Evolutionary conservation across 2,329 filamentous ascomycete genomes (phyloP), one percentile per base, ranked within the genome.

Genomic region (Chrysoporthe austroafricana): DNA sequence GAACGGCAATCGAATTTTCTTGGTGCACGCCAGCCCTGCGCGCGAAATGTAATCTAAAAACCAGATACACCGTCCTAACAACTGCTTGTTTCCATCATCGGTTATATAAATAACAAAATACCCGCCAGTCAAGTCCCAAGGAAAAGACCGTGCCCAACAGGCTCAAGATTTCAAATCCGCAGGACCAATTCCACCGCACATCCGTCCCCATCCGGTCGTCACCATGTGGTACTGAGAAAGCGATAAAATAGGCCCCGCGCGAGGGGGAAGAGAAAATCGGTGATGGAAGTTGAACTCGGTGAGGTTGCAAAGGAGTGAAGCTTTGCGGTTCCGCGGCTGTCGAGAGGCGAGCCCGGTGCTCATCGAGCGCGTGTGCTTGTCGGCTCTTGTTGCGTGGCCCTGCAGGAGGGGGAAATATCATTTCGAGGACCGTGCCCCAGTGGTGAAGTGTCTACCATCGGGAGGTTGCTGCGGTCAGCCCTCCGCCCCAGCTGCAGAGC

Each of bases 91-190:
- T 52, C 61, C 61, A 63, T 43, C 61, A 63, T 43, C 7, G 36
- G 39, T 5, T 52, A 21, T 42, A 34, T 42, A 54, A 14, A 54
- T 26, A 34, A 43, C 5, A 44, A 52, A 32, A n/a, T 43, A 63
- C 61, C 61, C 61, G 54, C 54, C 46, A 54, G 61, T 54, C 48
- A 63, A 63, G 61, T 52, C 46, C 43, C 48, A 39, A 52, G 39
- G 50, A 54, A 14, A 63, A 63, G 61, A 63, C 61, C 46, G 36
- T 63, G 54, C 48, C 61, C 48, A 63, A 63, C 61, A 63, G 61
- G 39, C 54, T 34, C 61, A 32, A 42, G 18, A 26, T 52, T 54
- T 26, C 18, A 63, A 61, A 61, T 46, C 26, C 21, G 61, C 61
- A 54, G 26, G 36, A 42, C 4, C 21, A 18, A 57, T 14, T 34